Evolutionary conservation across 2,329 filamentous ascomycete genomes (phyloP).

Genomic region (Alternaria panax): DNA sequence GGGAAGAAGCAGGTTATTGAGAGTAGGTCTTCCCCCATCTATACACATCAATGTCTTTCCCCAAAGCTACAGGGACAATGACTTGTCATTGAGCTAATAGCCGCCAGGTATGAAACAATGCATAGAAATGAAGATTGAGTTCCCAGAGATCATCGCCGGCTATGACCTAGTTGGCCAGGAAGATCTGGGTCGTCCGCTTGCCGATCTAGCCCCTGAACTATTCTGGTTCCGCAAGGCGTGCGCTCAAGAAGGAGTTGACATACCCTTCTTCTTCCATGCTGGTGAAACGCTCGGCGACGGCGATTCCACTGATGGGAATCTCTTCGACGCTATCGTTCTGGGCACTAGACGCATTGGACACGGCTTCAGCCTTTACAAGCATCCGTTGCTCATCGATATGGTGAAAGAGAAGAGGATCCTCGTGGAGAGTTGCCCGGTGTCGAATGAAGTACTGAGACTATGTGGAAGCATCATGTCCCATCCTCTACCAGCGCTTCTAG

Average conservation of each 20-base stretch:
- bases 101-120: conserved; percentile 77
- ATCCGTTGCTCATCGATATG: conserved; percentile 86
- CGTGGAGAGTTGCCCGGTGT: conserved; percentile 89
- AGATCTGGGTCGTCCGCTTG: conserved; percentile 76
- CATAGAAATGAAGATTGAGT: conserved; percentile 79
- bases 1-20: conserved; percentile 73
- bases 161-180: conserved; percentile 93
- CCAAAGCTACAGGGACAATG: background rate
- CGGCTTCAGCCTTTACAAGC: conserved; percentile 87
- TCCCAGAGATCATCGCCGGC: conserved; percentile 80
- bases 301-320: conserved; percentile 77
- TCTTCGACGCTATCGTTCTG: conserved; percentile 87
- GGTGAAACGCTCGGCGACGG: conserved; percentile 87
- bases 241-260: conserved; percentile 75
- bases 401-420: conserved; percentile 88
- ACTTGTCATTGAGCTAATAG: background rate
- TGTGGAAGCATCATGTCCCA: conserved; percentile 79
- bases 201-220: conserved; percentile 79
- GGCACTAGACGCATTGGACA: conserved; percentile 90
- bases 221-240: conserved; percentile 95
- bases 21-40: conserved; percentile 49
- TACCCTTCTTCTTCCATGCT: conserved; percentile 96
- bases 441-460: conserved; percentile 84
- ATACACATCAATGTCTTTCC: background rate
- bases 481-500: conserved; percentile 81